Conservation (phyloP, 2,329 filamentous ascomycete species). For the Colletotrichum chlorophyti region DNA sequence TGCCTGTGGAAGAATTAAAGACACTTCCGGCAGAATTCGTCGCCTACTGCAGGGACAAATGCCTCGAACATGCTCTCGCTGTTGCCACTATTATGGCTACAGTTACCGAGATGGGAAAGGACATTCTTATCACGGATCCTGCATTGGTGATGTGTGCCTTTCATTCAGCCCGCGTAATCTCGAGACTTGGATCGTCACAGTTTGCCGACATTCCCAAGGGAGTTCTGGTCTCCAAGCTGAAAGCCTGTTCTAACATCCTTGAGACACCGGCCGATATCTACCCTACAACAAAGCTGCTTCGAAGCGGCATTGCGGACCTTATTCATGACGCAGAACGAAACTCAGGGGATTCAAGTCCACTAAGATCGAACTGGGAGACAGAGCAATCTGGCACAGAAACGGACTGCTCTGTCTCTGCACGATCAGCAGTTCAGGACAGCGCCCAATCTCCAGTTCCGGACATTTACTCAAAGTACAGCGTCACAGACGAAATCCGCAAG, state of each 20-base stretch:
- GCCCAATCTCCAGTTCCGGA: not conserved
- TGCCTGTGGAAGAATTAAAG: slow-evolving; percentile 3
- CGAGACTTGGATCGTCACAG: slow-evolving; percentile 5
- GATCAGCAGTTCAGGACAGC: not conserved
- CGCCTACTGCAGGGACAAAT: slow-evolving; percentile 6
- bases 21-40: not conserved
- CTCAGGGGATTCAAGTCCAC: slow-evolving; percentile 2
- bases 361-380: slow-evolving; percentile 15
- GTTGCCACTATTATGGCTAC: slow-evolving; percentile 15
- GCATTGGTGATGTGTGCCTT: slow-evolving; percentile 24
- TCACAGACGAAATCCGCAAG: slow-evolving; percentile 24
- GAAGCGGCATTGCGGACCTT: slow-evolving; percentile 12
- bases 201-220: slow-evolving; percentile 4
- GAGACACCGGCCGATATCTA: slow-evolving; percentile 17
- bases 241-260: slow-evolving; percentile 9
- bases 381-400: not conserved
- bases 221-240: not conserved
- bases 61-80: slow-evolving; percentile 21
- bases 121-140: slow-evolving; percentile 23
- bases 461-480: slow-evolving; percentile 25
- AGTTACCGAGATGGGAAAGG: not conserved
- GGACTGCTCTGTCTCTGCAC: not conserved
- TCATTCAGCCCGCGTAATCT: slow-evolving; percentile 22
- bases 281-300: slow-evolving; percentile 12
- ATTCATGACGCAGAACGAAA: slow-evolving; percentile 18